Percentiles rank a stretch among this genome's conserved stretches.
Evolutionary conservation across 805 yeast genomes (phyloP).

Genomic region (Saturnispora halmiae): DNA sequence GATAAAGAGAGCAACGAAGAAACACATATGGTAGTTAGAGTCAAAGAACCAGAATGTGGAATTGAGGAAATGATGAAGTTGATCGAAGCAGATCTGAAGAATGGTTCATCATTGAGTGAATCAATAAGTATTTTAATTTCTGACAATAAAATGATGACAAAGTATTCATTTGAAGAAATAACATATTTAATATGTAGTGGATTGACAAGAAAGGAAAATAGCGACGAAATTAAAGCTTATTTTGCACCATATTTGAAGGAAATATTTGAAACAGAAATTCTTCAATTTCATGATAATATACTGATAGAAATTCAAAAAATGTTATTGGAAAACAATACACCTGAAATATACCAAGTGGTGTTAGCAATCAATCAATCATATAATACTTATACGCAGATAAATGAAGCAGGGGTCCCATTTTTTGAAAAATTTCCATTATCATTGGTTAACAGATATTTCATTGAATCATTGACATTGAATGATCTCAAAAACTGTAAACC

Average conservation of each 20-base stretch:
- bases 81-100: no score
- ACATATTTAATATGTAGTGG: no score
- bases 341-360: neutral
- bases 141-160: neutral
- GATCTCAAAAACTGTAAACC: constrained; percentile 18
- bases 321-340: neutral
- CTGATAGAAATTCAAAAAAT: constrained; percentile 5
- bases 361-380: constrained; percentile 2
- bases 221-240: no score
- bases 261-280: constrained; percentile 9
- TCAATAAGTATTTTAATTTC: neutral
- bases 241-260: constrained; percentile 5
- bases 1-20: no score
- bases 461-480: constrained; percentile 10
- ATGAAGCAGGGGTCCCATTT: neutral
- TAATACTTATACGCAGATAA: neutral
- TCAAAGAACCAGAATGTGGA: no score
- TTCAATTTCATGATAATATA: constrained; percentile 13
- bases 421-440: constrained; percentile 4
- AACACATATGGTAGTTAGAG: no score
- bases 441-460: constrained; percentile 12
- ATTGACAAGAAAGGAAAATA: no score
- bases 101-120: neutral
- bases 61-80: no score
- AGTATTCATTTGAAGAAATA: constrained; percentile 11